Percentiles rank a stretch among this genome's conserved stretches.
Evolutionary conservation across 805 yeast genomes (phyloP).

Genomic region (Lipomyces japonicus): DNA sequence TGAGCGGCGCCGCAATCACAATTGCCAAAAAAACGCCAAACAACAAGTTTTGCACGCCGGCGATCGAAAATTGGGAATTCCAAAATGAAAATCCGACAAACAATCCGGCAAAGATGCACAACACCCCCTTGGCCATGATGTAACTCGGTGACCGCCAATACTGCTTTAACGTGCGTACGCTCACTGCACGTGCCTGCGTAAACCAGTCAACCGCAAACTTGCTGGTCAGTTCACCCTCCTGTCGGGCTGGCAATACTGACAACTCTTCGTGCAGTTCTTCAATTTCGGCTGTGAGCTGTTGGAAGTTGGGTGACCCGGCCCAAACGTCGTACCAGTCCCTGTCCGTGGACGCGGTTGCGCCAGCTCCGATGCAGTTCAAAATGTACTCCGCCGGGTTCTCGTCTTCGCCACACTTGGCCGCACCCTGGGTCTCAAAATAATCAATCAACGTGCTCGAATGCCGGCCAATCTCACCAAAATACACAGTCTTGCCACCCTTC

Average conservation of each 20-base stretch:
- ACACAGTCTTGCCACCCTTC: constrained; percentile 75
- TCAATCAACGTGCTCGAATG: constrained; percentile 54
- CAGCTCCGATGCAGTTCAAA: constrained; percentile 73
- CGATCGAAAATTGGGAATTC: constrained; percentile 49
- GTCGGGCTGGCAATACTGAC: constrained; percentile 28
- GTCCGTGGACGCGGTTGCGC: constrained; percentile 60
- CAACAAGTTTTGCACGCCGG: constrained; percentile 58
- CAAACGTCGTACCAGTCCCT: constrained; percentile 66
- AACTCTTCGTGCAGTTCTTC: constrained; percentile 36
- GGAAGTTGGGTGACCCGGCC: constrained; percentile 47
- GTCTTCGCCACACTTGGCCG: constrained; percentile 54
- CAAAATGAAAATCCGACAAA: constrained; percentile 72
- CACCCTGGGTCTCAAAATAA: constrained; percentile 71
- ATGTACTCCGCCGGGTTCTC: constrained; percentile 79
- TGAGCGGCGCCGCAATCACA: constrained; percentile 53
- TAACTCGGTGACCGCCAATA: constrained; percentile 62
- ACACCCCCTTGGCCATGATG: constrained; percentile 56
- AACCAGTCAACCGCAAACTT: constrained; percentile 49
- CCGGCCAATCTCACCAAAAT: constrained; percentile 75
- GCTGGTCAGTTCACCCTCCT: constrained; percentile 28
- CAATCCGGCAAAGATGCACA: constrained; percentile 50
- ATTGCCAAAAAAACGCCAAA: constrained; percentile 59
- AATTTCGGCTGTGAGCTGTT: constrained; percentile 37
- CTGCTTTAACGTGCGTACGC: constrained; percentile 43
- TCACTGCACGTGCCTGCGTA: constrained; percentile 45